Conservation (phyloP, 345 rosid genomes). For the Stellera chamaejasme region DNA sequence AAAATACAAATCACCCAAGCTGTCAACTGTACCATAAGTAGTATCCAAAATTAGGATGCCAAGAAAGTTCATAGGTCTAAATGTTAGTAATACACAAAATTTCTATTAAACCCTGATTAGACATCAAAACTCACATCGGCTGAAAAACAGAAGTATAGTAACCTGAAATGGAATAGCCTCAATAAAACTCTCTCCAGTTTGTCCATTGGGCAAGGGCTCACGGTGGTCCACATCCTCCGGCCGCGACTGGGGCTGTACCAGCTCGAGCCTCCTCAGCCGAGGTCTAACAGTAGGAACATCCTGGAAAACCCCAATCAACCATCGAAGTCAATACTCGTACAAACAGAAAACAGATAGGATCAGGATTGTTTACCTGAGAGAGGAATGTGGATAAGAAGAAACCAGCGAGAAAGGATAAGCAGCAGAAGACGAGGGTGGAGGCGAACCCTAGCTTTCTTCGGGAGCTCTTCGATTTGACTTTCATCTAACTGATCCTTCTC, state of each 20-base stretch:
- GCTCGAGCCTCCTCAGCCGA: conserved; percentile 44
- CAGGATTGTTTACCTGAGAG: conserved; percentile 26
- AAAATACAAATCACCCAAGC: background rate
- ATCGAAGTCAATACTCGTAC: conserved; percentile 1
- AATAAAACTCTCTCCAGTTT: conserved; percentile 49
- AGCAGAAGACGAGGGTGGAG: conserved; percentile 31
- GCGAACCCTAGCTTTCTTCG: conserved; percentile 46
- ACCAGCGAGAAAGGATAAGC: conserved; percentile 57
- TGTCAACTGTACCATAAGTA: background rate
- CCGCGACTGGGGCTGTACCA: conserved; percentile 8
- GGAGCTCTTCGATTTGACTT: conserved; percentile 48
- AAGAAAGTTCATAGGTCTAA: too few relatives aligned
- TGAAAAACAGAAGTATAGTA: background rate
- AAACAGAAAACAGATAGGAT: background rate
- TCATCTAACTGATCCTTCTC: conserved; percentile 29
- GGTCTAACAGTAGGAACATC: conserved; percentile 48
- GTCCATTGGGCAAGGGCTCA: conserved; percentile 44
- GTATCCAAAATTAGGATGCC: too few relatives aligned
- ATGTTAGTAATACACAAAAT: background rate
- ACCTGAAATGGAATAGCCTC: conserved; percentile 80
- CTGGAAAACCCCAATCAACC: conserved; percentile 23
- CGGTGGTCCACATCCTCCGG: conserved; percentile 20
- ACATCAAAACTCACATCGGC: background rate
- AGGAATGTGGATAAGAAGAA: conserved; percentile 48
- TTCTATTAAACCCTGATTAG: background rate